Evolutionary conservation across 768 basidiomycete genomes (phyloP), one percentile per base, ranked within the genome.

Genomic region (Leccinum variicolor): DNA sequence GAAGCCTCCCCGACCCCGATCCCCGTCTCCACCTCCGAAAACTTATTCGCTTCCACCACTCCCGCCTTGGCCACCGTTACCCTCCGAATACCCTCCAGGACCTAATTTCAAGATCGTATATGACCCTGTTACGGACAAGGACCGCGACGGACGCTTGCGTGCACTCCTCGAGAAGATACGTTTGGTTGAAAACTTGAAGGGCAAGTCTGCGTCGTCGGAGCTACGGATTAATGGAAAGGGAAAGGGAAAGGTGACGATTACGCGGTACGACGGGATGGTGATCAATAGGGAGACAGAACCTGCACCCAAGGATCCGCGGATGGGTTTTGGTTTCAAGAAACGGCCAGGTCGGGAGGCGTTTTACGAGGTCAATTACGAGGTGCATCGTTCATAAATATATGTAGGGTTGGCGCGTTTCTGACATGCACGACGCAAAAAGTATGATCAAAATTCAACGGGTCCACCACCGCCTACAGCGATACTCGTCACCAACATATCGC

Each of bases 381-480:
- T 87, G 64, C 62, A 76, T 72, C 58, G 19, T 57, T 41, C 10
- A 13, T 25, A 33, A 6, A 28, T 49, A 29, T n/a, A n/a, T 34
- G 25, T 60, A 57, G 26, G 7, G 1, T 9, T n/a, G 4, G 19
- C 25, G 39, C 28, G 23, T 54, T 54, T 59, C 55, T 36, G 47
- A 65, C 52, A 33, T 39, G 34, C 3, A 23, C 23, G 23, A 23
- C 23, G 23, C 26, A 25, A 45, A 58, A 70, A 96, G 92, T 84
- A 88, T 76, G 93, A 95, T 69, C 74, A 75, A 23, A 76, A 89
- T 64, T 90, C 92, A 1, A 77, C 78, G 1, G 85, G 85, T 0
- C 81, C 89, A 0, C 85, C 89, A 13, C 94, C 92, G 0, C 84
- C 92, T 0, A 81, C 82, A 0, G 80, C 85, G 2, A 83, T 98